Conservation (phyloP, 176 grass and related monocot genomes). For the Carex littledalei region DNA sequence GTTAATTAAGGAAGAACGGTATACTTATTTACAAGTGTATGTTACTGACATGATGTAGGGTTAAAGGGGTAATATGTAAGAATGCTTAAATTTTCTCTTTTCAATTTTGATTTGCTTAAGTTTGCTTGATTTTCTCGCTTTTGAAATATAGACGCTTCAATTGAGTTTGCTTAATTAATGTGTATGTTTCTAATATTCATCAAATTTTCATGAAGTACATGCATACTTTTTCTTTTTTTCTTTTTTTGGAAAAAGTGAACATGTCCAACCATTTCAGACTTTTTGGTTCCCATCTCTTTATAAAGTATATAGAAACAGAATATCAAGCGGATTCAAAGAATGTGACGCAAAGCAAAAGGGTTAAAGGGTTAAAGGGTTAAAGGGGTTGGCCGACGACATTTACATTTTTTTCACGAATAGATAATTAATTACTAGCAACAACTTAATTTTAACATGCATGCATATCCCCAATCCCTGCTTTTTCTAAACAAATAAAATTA, state of each 20-base stretch:
- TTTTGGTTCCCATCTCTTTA: background rate
- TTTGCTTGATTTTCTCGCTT: background rate
- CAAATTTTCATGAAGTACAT: background rate
- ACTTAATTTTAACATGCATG: background rate
- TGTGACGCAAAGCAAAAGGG: background rate
- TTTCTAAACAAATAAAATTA: background rate
- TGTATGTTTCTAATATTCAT: background rate
- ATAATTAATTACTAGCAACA: background rate
- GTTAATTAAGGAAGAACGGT: background rate
- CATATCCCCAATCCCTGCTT: background rate
- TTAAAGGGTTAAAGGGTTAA: too few species aligned
- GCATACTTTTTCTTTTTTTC: too few species aligned
- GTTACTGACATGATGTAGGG: background rate
- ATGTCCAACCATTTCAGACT: background rate
- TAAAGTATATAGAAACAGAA: background rate
- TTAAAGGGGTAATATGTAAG: background rate
- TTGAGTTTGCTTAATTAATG: background rate
- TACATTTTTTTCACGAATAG: conserved; percentile 1
- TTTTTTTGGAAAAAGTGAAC: too few species aligned
- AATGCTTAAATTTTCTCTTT: background rate
- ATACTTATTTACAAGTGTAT: background rate
- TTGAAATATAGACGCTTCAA: background rate
- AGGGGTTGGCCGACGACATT: background rate
- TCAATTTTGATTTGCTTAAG: background rate
- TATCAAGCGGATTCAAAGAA: background rate